A percentile compares a stretch with the other conserved stretches of the same genome.
Conservation (phyloP, 305 asterid species). For the Fraxinus greggii region DNA sequence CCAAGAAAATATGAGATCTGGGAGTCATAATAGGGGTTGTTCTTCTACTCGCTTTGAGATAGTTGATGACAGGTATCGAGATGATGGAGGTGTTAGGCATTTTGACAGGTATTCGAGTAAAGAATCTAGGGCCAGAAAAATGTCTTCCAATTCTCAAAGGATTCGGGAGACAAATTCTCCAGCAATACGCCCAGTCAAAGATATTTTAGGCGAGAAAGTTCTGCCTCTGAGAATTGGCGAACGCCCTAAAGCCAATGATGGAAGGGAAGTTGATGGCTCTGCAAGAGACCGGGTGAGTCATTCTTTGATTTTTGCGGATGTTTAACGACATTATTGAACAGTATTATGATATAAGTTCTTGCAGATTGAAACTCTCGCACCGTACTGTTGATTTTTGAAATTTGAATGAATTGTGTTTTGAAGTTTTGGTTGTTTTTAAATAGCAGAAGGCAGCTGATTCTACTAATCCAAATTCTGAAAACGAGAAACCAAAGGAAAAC, state of each 20-base stretch:
- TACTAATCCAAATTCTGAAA: constrained; percentile 22
- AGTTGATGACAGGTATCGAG: constrained; percentile 88
- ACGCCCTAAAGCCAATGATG: constrained; percentile 36
- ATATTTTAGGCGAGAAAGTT: constrained; percentile 40
- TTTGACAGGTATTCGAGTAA: constrained; percentile 37
- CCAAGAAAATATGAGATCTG: constrained; percentile 38
- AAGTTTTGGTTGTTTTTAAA: constrained; percentile 10
- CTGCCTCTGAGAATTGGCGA: constrained; percentile 41
- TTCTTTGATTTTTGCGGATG: not conserved
- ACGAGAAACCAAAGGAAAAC: constrained; percentile 29
- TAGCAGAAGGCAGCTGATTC: constrained; percentile 47
- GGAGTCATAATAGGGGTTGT: constrained; percentile 39
- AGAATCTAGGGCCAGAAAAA: constrained; percentile 42
- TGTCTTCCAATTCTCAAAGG: constrained; percentile 48
- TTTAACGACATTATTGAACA: not conserved
- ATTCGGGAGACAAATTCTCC: constrained; percentile 31
- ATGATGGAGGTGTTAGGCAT: constrained; percentile 52
- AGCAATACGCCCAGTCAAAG: constrained; percentile 33
- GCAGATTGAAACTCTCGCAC: not conserved
- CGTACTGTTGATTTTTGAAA: not conserved
- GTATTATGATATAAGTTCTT: not conserved
- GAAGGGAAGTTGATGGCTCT: constrained; percentile 31
- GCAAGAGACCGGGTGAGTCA: constrained; percentile 42
- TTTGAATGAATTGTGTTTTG: not conserved
- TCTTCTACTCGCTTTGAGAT: constrained; percentile 61